Percentiles rank a stretch among this genome's conserved stretches.
Conservation (phyloP, 257 asterid species). For the Nicotiana tomentosiformis region DNA sequence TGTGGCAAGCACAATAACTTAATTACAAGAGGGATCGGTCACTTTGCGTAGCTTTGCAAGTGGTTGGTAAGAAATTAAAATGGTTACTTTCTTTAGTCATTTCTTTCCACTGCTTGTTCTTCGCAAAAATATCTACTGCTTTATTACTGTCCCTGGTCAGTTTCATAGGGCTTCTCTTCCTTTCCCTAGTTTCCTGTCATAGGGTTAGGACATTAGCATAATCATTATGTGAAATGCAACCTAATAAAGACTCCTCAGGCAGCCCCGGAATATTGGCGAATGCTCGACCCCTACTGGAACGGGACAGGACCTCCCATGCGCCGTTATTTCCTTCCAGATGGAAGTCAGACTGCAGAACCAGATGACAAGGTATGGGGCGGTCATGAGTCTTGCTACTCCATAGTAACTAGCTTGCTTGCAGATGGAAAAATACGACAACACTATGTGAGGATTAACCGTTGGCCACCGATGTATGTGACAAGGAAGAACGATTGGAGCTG, state of each 20-base stretch:
- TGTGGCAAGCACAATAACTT: no score
- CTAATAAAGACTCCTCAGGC: slow-evolving; percentile 25
- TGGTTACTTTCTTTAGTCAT: background rate
- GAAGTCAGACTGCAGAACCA: slow-evolving; percentile 63
- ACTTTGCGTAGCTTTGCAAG: background rate
- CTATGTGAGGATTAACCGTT: slow-evolving; percentile 76
- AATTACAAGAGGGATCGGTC: background rate
- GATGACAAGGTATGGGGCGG: slow-evolving; percentile 86
- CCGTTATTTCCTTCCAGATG: slow-evolving; percentile 74
- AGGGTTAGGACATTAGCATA: background rate
- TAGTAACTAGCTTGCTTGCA: slow-evolving; percentile 56
- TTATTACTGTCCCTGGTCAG: background rate
- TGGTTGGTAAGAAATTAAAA: background rate
- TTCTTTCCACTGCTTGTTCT: background rate
- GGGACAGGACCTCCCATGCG: slow-evolving; percentile 47
- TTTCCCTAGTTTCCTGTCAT: background rate
- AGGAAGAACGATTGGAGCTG: slow-evolving; percentile 78
- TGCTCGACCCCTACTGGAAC: slow-evolving; percentile 70
- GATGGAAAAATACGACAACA: slow-evolving; percentile 61
- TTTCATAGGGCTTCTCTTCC: slow-evolving; percentile 1
- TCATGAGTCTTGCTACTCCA: slow-evolving; percentile 68
- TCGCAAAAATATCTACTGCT: background rate
- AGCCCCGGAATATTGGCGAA: slow-evolving; percentile 71
- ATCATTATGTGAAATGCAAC: background rate
- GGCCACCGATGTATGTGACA: slow-evolving; percentile 49